These are phyloP conservation scores for Aspergillus sp. DNA, from an alignment of 2,329 filamentous ascomycete genomes.

Conservation along the genomic window DNA sequence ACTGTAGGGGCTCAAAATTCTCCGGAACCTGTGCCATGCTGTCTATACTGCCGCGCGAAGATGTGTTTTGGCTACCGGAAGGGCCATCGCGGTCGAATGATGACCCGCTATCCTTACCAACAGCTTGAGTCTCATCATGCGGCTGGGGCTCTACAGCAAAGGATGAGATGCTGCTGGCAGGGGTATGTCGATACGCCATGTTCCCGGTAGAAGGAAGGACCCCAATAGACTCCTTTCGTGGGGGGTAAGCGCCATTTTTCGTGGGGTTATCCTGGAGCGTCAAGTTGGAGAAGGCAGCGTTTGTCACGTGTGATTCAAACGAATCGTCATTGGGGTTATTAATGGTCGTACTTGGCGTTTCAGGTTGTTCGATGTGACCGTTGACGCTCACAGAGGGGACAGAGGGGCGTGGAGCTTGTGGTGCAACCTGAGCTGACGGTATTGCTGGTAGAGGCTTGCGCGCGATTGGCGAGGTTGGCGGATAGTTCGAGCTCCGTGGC, in stretches of 20 bases:
- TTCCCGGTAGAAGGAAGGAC: conserved; percentile 16
- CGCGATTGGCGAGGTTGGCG: conserved; percentile 19
- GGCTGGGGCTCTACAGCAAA: conserved; percentile 30
- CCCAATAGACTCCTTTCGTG: conserved; percentile 25
- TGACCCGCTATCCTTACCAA: conserved; percentile 20
- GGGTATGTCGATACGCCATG: conserved; percentile 28
- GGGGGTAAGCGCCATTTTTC: conserved; percentile 20
- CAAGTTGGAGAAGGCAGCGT: conserved; percentile 26
- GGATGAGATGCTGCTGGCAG: conserved; percentile 37
- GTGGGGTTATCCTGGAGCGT: conserved; percentile 25
- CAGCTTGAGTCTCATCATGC: conserved; percentile 22
- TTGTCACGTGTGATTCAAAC: conserved; percentile 22
- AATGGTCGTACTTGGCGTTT: conserved; percentile 28
- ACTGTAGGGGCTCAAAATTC: conserved; percentile 50
- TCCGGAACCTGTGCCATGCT: conserved; percentile 35
- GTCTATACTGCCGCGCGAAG: conserved; percentile 38
- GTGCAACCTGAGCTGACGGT: conserved; percentile 20
- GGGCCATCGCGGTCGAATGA: conserved; percentile 27
- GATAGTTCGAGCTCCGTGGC: conserved; percentile 24
- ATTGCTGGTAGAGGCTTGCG: conserved; percentile 28
- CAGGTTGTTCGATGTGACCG: conserved; percentile 23
- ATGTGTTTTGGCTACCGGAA: conserved; percentile 28
- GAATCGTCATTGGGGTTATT: conserved; percentile 26
- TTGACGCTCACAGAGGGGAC: conserved; percentile 37
- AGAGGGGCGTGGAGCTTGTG: conserved; percentile 30